These are phyloP conservation scores for Hemileccinum impolitum DNA, from an alignment of 768 basidiomycete species.

Conservation along the genomic window DNA sequence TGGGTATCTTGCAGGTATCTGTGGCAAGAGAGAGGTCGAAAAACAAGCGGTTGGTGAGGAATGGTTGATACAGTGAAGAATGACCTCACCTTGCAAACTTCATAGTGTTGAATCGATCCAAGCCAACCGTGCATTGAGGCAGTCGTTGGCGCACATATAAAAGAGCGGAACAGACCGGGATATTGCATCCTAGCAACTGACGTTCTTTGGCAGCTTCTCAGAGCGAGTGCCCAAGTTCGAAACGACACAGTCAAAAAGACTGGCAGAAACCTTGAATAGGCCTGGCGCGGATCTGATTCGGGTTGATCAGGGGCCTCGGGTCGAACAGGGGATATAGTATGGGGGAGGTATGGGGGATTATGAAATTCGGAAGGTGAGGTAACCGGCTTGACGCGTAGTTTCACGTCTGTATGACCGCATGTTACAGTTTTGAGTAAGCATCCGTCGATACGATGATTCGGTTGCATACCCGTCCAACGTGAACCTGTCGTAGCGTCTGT, in stretches of 20 bases:
- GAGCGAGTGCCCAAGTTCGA: neutral
- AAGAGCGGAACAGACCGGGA: constrained; percentile 14
- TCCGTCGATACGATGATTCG: too few relatives aligned
- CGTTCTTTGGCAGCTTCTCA: neutral
- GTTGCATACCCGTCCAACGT: too few relatives aligned
- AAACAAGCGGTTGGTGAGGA: neutral
- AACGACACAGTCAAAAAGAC: constrained; percentile 4
- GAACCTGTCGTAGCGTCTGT: too few relatives aligned
- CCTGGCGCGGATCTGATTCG: too few relatives aligned
- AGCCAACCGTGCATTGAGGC: neutral
- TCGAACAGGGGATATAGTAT: neutral
- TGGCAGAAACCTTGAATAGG: neutral
- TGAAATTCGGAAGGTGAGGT: neutral
- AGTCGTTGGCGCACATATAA: neutral
- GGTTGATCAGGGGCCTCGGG: too few relatives aligned
- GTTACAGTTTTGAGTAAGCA: too few relatives aligned
- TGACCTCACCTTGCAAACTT: constrained; percentile 54
- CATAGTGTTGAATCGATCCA: constrained; percentile 33
- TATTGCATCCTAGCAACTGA: constrained; percentile 5
- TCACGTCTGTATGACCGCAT: neutral
- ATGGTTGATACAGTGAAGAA: neutral
- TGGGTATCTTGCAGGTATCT: constrained; percentile 73
- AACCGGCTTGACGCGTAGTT: neutral
- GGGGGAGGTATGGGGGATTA: neutral
- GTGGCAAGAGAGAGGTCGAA: neutral